These are phyloP conservation scores for Mallotus repandus DNA, from an alignment of 441 rosid genomes.

Conservation along the genomic window DNA sequence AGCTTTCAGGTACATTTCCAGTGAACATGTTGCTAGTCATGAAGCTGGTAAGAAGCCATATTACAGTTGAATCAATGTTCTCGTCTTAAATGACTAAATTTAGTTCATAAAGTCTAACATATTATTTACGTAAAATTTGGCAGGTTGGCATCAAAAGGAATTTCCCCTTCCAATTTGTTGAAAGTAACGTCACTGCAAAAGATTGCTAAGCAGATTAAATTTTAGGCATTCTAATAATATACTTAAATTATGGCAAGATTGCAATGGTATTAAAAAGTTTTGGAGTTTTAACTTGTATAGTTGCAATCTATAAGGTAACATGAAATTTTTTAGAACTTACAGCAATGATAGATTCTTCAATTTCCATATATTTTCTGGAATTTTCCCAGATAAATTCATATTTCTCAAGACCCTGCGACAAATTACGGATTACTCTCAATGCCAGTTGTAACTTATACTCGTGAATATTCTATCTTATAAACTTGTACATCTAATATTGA, in stretches of 20 bases:
- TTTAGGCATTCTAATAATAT: too few species aligned
- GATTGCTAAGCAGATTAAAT: too few species aligned
- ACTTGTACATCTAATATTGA: neutral
- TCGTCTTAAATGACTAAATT: too few species aligned
- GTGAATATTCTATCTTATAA: too few species aligned
- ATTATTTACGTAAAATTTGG: neutral
- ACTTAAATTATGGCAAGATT: neutral
- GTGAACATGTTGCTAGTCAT: neutral
- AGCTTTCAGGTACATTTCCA: neutral
- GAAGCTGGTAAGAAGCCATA: neutral
- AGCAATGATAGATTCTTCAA: neutral
- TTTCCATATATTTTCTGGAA: neutral
- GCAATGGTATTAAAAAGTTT: too few species aligned
- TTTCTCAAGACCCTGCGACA: neutral
- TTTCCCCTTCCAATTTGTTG: constrained; percentile 2
- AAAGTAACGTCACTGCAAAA: neutral
- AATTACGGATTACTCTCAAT: too few species aligned
- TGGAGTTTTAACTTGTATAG: too few species aligned
- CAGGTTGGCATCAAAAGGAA: neutral
- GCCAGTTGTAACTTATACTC: too few species aligned
- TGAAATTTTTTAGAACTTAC: too few species aligned
- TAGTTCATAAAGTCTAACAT: too few species aligned
- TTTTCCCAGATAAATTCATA: neutral
- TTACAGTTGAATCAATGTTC: too few species aligned
- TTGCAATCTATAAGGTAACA: too few species aligned